phyloP scores from a whole-genome alignment of 495 filamentous ascomycete genomes.

The Penicillium lividum region DNA sequence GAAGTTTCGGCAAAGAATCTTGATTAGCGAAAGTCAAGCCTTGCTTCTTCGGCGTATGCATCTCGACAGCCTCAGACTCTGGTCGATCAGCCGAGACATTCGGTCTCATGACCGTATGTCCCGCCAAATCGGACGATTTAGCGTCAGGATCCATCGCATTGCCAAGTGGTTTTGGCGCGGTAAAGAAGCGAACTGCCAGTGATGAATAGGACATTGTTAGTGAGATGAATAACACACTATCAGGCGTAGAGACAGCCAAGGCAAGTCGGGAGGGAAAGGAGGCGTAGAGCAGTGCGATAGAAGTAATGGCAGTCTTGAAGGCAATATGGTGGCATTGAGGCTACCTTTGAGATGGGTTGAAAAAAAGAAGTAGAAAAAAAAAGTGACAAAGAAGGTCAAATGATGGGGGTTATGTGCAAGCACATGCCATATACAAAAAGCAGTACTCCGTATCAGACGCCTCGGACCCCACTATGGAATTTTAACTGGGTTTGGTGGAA shows the following conservation, averaged over 20 bases:
- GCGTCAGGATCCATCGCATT: constrained; percentile 33
- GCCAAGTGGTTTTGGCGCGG: constrained; percentile 66
- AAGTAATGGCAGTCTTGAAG: constrained; percentile 91
- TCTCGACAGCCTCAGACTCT: constrained; percentile 15
- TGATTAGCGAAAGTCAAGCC: constrained; percentile 84
- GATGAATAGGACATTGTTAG: constrained; percentile 54
- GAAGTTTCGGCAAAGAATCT: constrained; percentile 85
- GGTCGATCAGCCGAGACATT: constrained; percentile 22
- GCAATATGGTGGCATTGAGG: constrained; percentile 75
- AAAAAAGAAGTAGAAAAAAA: background rate
- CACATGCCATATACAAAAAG: constrained; percentile 2
- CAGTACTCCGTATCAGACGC: background rate
- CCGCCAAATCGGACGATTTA: constrained; percentile 43
- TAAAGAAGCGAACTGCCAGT: constrained; percentile 54
- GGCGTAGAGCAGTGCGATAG: constrained; percentile 81
- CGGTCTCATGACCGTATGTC: constrained; percentile 27
- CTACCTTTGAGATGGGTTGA: constrained; percentile 20
- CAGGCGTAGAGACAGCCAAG: constrained; percentile 74
- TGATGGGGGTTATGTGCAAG: background rate
- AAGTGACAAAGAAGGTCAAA: constrained; percentile 3
- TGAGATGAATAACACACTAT: constrained; percentile 30
- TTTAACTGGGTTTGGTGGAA: background rate
- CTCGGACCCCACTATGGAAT: background rate
- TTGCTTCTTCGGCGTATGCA: constrained; percentile 26
- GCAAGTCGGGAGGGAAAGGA: constrained; percentile 74